Base-by-base conservation (phyloP, 768 basidiomycete species). In the Porpolomopsis calyptriformis region DNA sequence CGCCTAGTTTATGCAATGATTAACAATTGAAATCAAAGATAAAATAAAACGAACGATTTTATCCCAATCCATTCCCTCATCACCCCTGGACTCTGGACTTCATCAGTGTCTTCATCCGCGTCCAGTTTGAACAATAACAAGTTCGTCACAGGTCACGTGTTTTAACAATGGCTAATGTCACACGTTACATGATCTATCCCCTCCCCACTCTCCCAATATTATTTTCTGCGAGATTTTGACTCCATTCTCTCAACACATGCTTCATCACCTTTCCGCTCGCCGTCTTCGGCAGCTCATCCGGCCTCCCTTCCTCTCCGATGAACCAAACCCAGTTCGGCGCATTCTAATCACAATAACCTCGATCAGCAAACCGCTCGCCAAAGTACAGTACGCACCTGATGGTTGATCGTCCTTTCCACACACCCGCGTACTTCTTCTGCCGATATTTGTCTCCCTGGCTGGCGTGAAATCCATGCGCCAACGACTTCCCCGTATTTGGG, bases 211-310 rank as follows among this genome's bases (percentile, higher is more conserved):
- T 31, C 29, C 81, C 81, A 25, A 76, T 53, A 4, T 62, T 62
- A 43, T 63, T 67, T 53, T 61, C 54, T 20, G 71, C 76, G 33
- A 83, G 55, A 6, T 75, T 71, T 35, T 65, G 69, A 56, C 80
- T 76, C 86, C 85, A 87, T 18, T 67, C 63, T 24, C 87, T 68
- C 37, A 91, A 58, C 2, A 88, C 56, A 57, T 87, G 84, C 64
- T 90, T 91, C 80, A 78, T 77, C 35, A 91, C 78, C 60, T 91
- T 91, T 33, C 87, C 87, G 52, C 86, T 90, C 11, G 83, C 86
- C 8, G 88, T 91, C 67, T 85, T 88, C 1, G 88, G 87, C 6
- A 89, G 58, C 51, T 85, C 80, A 7, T 57, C 60, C 6, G 68
- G 64, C 2, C 60, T 61, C 1, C 73, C 76, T 37, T 81, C 82